Percentiles rank a stretch among this genome's conserved stretches.
These are phyloP conservation scores for Geranomyces michiganensis DNA, from an alignment of 192 early-diverging fungal species.

Conservation along the genomic window DNA sequence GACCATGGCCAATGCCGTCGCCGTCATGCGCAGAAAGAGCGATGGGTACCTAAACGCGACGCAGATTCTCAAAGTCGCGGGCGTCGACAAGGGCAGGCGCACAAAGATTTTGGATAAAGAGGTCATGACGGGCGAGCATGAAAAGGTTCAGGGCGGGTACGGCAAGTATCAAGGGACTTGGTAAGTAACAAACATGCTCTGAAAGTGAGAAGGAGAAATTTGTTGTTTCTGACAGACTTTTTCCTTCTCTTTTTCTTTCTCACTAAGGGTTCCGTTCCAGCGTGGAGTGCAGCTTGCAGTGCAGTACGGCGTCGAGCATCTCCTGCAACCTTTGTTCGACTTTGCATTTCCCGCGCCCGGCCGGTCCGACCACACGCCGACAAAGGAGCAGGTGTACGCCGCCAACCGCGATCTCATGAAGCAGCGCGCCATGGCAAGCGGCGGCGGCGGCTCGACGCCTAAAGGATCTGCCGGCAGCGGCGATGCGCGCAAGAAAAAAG, in stretches of 20 bases:
- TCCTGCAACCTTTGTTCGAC: slow-evolving; percentile 80
- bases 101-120: slow-evolving; percentile 94
- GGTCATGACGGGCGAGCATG: slow-evolving; percentile 82
- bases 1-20: slow-evolving; percentile 74
- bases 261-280: too few species aligned
- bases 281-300: slow-evolving; percentile 70
- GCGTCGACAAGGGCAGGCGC: slow-evolving; percentile 88
- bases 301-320: slow-evolving; percentile 75
- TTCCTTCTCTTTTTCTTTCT: neutral
- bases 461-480: neutral
- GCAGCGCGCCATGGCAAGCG: neutral
- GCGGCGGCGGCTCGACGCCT: neutral
- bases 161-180: slow-evolving; percentile 97
- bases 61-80: slow-evolving; percentile 96
- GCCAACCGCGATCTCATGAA: slow-evolving; percentile 16
- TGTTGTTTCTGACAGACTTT: too few species aligned
- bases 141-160: slow-evolving; percentile 98
- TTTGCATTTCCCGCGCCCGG: slow-evolving; percentile 66
- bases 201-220: too few species aligned
- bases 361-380: slow-evolving; percentile 56
- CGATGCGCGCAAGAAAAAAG: slow-evolving; percentile 19
- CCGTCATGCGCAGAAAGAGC: slow-evolving; percentile 73
- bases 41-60: slow-evolving; percentile 97
- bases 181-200: too few species aligned
- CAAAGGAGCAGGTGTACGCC: slow-evolving; percentile 54